Percentiles rank a stretch among this genome's conserved stretches.
Evolutionary conservation across 768 basidiomycete species (phyloP).

Genomic region (Mycena maculata): DNA sequence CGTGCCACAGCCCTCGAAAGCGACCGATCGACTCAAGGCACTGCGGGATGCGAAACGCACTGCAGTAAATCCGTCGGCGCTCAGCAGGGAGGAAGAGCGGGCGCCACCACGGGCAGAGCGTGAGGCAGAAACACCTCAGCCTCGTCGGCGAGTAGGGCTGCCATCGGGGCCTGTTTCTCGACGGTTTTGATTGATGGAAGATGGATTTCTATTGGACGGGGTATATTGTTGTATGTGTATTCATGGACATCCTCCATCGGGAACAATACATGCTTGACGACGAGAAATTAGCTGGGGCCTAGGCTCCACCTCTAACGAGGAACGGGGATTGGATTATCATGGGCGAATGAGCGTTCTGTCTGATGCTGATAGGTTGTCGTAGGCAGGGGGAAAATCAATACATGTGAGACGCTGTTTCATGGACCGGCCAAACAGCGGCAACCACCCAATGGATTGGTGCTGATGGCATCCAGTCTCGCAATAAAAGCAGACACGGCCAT

Average conservation of each 20-base stretch:
- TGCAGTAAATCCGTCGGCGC: slow-evolving; percentile 33
- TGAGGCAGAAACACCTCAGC: too few species aligned
- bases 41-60: slow-evolving; percentile 62
- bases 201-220: slow-evolving; percentile 12
- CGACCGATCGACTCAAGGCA: slow-evolving; percentile 60
- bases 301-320: background rate
- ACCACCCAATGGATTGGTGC: slow-evolving; percentile 21
- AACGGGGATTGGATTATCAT: background rate
- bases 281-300: background rate
- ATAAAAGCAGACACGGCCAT: slow-evolving; percentile 34
- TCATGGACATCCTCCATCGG: background rate
- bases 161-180: slow-evolving; percentile 47
- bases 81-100: slow-evolving; percentile 22
- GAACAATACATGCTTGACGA: slow-evolving; percentile 17
- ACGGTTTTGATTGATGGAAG: slow-evolving; percentile 35
- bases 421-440: slow-evolving; percentile 4
- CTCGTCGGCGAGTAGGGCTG: slow-evolving; percentile 45
- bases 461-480: slow-evolving; percentile 34
- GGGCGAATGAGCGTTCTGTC: background rate
- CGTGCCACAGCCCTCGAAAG: slow-evolving; percentile 45
- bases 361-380: background rate
- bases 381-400: background rate
- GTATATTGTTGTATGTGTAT: background rate
- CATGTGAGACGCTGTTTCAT: background rate
- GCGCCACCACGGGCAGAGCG: too few species aligned